phyloP scores from a whole-genome alignment of 352 stramenopile genomes.

The Pythium dissimile region DNA sequence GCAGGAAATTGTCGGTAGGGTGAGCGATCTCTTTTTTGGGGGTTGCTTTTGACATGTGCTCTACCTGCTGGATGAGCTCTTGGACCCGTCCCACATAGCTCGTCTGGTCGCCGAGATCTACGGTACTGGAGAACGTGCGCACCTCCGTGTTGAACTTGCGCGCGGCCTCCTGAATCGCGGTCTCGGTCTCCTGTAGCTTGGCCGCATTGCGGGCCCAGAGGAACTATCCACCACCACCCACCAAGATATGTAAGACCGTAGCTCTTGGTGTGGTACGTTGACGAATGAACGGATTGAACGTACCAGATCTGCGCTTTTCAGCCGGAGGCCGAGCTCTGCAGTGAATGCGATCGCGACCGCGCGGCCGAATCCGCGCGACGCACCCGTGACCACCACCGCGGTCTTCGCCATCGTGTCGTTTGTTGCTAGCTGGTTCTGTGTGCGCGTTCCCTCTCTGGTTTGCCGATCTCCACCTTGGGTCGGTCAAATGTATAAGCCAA shows the following conservation, averaged over 20 bases:
- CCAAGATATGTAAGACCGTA: too few species aligned
- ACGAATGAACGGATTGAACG: too few species aligned
- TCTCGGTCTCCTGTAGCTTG: conserved; percentile 17
- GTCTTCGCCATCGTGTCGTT: too few species aligned
- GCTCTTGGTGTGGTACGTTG: too few species aligned
- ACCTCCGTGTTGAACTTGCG: not conserved
- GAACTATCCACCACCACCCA: too few species aligned
- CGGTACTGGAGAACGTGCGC: not conserved
- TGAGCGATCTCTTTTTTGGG: not conserved
- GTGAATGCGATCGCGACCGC: conserved; percentile 1
- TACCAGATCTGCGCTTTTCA: conserved; percentile 7
- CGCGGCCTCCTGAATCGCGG: not conserved
- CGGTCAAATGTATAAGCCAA: too few species aligned
- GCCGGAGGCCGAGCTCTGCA: not conserved
- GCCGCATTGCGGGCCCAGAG: conserved; percentile 9
- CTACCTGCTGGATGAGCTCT: conserved; percentile 1
- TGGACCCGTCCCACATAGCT: conserved; percentile 10
- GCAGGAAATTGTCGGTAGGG: not conserved
- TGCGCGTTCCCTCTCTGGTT: too few species aligned
- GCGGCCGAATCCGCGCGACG: conserved; percentile 72
- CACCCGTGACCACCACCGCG: conserved; percentile 71
- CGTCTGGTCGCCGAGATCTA: conserved; percentile 5
- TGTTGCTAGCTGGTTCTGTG: too few species aligned
- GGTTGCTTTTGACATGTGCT: not conserved
- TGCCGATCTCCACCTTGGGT: too few species aligned